These are phyloP conservation scores for Nemania diffusa DNA, from an alignment of 2,329 filamentous ascomycete genomes.

Conservation along the genomic window DNA sequence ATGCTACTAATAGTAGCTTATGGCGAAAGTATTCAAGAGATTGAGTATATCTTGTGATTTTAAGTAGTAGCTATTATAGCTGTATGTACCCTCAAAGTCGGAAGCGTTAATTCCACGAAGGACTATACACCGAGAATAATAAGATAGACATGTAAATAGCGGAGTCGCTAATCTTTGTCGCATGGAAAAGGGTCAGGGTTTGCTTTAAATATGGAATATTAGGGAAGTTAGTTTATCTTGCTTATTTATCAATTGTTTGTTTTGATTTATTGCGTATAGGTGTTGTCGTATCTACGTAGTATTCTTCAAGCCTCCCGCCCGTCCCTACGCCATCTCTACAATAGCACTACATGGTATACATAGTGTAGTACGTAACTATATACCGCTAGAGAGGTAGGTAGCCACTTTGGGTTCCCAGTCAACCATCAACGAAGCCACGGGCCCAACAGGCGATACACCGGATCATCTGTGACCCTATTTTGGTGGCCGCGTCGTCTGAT, in stretches of 20 bases:
- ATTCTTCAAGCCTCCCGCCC: neutral
- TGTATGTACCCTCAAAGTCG: no score
- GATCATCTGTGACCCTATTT: neutral
- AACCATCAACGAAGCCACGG: conserved; percentile 11
- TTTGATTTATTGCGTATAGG: conserved; percentile 16
- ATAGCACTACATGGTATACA: no score
- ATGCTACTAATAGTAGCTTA: no score
- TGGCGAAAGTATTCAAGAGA: no score
- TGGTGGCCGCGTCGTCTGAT: neutral
- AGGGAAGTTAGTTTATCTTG: conserved; percentile 16
- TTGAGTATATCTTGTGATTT: no score
- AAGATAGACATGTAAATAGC: conserved; percentile 17
- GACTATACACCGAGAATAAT: neutral
- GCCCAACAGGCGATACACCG: neutral
- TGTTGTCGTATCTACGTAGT: no score
- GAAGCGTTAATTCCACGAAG: conserved; percentile 11
- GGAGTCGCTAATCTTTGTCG: conserved; percentile 11
- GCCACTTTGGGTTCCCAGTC: conserved; percentile 1
- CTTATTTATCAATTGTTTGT: conserved; percentile 14
- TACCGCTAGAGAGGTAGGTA: no score
- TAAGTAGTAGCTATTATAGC: no score
- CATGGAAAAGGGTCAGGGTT: conserved; percentile 7
- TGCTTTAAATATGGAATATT: conserved; percentile 33
- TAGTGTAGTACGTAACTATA: no score
- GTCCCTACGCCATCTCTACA: no score